Conservation (phyloP, 768 basidiomycete species). For the Pholiota conissans region DNA sequence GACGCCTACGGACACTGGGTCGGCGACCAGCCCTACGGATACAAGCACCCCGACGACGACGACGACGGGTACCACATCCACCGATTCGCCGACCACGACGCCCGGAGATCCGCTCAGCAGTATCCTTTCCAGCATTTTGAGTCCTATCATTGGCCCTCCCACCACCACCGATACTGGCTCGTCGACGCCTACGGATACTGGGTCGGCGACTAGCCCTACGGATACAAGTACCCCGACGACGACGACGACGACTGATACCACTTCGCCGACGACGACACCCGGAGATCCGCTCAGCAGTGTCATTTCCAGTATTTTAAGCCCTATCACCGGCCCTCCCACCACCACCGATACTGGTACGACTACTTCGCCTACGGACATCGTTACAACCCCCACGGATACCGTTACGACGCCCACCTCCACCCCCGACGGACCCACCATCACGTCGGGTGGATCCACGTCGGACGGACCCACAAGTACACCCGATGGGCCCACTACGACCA, state of each 20-base stretch:
- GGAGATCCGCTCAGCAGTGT: constrained; percentile 4
- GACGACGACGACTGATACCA: not conserved
- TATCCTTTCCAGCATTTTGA: constrained; percentile 7
- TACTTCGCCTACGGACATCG: not conserved
- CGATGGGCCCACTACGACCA: too few relatives aligned
- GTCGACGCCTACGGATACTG: not conserved
- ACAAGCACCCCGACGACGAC: constrained; percentile 1
- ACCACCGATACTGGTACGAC: constrained; percentile 2
- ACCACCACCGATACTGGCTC: constrained; percentile 3
- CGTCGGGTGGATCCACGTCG: not conserved
- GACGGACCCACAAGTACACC: not conserved
- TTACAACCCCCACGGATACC: not conserved
- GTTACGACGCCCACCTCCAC: constrained; percentile 4
- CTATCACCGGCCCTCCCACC: not conserved
- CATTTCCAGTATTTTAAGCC: constrained; percentile 6
- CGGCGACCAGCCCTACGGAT: constrained; percentile 1
- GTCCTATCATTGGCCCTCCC: not conserved
- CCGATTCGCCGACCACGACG: not conserved
- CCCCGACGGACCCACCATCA: not conserved
- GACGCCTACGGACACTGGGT: not conserved
- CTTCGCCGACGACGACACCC: not conserved
- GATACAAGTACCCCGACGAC: not conserved
- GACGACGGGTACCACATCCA: not conserved
- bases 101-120: constrained; percentile 3
- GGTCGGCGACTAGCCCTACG: not conserved